phyloP scores from a whole-genome alignment of 805 yeast species.

The Jamesozyma lodderae region DNA sequence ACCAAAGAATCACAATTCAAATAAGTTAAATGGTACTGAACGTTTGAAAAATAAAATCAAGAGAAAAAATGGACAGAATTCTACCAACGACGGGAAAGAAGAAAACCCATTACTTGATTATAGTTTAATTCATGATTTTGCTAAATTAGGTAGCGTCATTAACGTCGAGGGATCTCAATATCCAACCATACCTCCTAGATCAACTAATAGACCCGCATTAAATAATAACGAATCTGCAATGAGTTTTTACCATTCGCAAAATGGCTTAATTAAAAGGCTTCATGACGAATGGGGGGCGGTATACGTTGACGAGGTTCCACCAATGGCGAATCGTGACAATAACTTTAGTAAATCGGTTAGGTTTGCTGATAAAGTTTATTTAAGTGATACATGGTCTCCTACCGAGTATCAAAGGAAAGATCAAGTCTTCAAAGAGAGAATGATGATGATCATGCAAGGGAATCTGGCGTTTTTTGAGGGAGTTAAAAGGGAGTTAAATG shows the following conservation, averaged over 20 bases:
- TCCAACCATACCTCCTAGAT: constrained; percentile 18
- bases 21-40: neutral
- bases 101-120: constrained; percentile 10
- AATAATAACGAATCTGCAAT: constrained; percentile 14
- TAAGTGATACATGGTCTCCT: constrained; percentile 24
- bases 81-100: neutral
- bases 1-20: neutral
- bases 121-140: constrained; percentile 16
- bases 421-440: constrained; percentile 14
- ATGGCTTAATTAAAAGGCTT: constrained; percentile 3
- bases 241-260: constrained; percentile 14
- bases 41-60: neutral
- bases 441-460: constrained; percentile 13
- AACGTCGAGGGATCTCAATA: constrained; percentile 2
- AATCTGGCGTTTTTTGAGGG: constrained; percentile 14
- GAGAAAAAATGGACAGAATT: neutral
- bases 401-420: constrained; percentile 25
- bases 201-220: constrained; percentile 19
- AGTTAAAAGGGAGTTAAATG: constrained; percentile 57
- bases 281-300: neutral
- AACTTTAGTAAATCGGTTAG: constrained; percentile 11
- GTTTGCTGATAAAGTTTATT: constrained; percentile 21
- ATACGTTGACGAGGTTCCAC: constrained; percentile 1
- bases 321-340: neutral
- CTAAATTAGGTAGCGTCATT: constrained; percentile 17